Evolutionary conservation across 768 basidiomycete genomes (phyloP), one percentile per base, ranked within the genome.

Genomic region (Suillus plorans): DNA sequence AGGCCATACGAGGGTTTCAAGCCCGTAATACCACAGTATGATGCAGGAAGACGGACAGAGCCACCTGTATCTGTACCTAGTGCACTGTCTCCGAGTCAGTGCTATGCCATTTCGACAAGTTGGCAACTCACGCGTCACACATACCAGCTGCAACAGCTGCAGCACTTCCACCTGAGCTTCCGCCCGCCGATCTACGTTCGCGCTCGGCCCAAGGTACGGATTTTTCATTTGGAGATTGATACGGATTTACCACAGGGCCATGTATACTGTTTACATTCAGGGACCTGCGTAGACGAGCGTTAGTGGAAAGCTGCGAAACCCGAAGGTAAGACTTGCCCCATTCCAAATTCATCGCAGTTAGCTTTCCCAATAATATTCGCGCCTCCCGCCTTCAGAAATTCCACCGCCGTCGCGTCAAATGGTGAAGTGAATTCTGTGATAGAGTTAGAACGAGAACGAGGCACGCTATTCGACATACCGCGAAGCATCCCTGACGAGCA

Each of bases 271-370:
- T 84, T 6, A 85, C 75, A 73, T 94, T 96, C 66, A 91, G 78
- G 2, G 95, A 98, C 20, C 91, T 94, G 66, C 47, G 68, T 18
- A 18, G 28, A 41, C 56, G 28, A n/a, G 36, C 20, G 1, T 25
- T 8, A n/a, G 18, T 25, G 36, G 31, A 34, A 28, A 36, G 22
- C 37, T 36, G 41, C 49, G 7, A 45, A 13, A 20, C 9, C 55
- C 37, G 41, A 63, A 25, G 62, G 39, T 4, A 10, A 39, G 47
- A 76, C 87, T 22, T 64, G 95, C 90, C 97, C 97, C 97, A 99
- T 99, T 1, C 97, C 97, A 76, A 99, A 99, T 77, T 99, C 96
- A 73, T 99, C 97, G 75, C 94, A 94, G 72, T 97, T 96, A 1
- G 95, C 89, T 78, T 97, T 97, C 1, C 95, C 97, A 2, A 91